Base-by-base conservation (phyloP, 345 rosid genomes). In the Balakata baccata region DNA sequence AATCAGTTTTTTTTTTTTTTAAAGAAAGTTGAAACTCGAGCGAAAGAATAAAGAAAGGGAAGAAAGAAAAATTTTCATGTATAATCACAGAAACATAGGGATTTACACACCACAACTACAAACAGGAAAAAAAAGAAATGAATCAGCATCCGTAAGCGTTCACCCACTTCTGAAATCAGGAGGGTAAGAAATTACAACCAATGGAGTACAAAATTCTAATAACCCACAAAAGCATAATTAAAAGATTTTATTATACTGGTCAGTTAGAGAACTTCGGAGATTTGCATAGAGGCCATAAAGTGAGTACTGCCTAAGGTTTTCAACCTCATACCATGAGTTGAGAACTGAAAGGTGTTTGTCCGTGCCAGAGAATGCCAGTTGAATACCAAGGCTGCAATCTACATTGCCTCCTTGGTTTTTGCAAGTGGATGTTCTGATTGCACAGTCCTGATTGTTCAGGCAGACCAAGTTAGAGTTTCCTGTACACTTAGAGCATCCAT, bases 311-410 rank as follows among this genome's bases (percentile, higher is more conserved):
- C 97, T 81, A 54, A 95, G 90, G 71, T 93, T 95, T 57, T 87
- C 91, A 29, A 96, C 93, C 77, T 96, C 98, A 29, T 96, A 96
- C 99, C 99, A 96, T 3, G 99, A 91, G 77, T 96, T 96, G 71
- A 96, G 85, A 7, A 75, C 92, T 5, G 90, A 77, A 66, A 86
- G 81, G 78, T 96, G 99, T 83, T 96, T 93, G 77, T 96, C 99
- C 0, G 98, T 96, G 64, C 99, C 99, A 1, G 98, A 93, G 83
- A 96, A 93, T 38, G 99, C 96, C 76, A 96, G 69, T 29, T 96
- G 99, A 72, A 96, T 93, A 77, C 98, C 98, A 11, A 96, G 83
- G 81, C 96, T 96, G 79, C 99, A 96, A 77, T 93, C 99, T 7
- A 87, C 98, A 34, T 70, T 65, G 0, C 98, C 98, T 70, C 89